Conservation (phyloP, 2,329 filamentous ascomycete genomes). For the Teratosphaeriaceae sp. region DNA sequence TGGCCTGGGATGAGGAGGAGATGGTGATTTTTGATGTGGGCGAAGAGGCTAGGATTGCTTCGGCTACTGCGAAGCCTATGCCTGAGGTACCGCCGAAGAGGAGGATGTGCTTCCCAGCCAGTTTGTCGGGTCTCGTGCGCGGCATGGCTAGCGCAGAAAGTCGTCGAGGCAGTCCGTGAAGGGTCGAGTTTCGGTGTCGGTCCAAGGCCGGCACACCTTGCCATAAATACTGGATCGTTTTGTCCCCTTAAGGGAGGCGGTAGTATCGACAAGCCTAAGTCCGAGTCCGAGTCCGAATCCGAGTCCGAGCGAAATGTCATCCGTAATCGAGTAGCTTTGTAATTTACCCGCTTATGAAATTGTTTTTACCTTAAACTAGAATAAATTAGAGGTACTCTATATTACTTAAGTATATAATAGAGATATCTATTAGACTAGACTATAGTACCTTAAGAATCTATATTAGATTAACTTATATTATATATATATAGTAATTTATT, state of each 20-base stretch:
- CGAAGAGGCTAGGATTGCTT: background rate
- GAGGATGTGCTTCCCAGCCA: background rate
- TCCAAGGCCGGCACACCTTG: no score
- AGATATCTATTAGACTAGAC: no score
- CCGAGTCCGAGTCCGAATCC: background rate
- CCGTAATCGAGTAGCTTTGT: no score
- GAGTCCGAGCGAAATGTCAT: background rate
- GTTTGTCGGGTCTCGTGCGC: background rate
- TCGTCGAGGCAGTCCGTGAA: no score
- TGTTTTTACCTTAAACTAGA: no score
- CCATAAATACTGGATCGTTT: background rate
- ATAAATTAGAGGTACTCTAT: no score
- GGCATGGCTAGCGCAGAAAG: background rate
- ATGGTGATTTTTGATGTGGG: background rate
- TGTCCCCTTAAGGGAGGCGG: background rate
- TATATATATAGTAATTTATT: no score
- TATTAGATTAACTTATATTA: no score
- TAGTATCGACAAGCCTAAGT: background rate
- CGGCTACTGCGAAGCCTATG: background rate
- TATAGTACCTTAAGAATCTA: no score
- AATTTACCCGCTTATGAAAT: no score
- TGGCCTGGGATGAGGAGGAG: background rate
- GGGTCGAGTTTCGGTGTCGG: no score
- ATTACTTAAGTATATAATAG: no score
- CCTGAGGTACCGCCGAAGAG: background rate